These are phyloP conservation scores for Benincasa hispida DNA, from an alignment of 306 rosid species.

Conservation along the genomic window DNA sequence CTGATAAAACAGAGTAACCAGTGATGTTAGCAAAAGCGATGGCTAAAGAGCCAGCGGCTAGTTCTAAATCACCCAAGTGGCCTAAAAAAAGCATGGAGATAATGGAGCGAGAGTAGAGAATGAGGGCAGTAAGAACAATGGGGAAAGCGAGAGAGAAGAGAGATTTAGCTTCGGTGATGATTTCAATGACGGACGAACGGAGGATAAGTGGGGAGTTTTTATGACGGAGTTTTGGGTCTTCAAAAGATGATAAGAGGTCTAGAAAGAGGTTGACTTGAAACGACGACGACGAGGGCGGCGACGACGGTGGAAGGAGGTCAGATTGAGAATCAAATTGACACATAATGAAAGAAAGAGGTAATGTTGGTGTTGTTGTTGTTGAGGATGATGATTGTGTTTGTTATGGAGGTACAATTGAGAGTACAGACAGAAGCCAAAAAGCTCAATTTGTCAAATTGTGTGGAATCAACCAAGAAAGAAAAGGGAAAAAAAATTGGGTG, in stretches of 20 bases:
- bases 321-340: not conserved
- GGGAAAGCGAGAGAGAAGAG: slow-evolving; percentile 50
- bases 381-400: no score
- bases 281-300: not conserved
- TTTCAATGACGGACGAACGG: not conserved
- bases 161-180: slow-evolving; percentile 33
- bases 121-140: slow-evolving; percentile 47
- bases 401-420: not conserved
- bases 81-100: slow-evolving; percentile 85
- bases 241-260: not conserved
- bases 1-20: slow-evolving; percentile 72
- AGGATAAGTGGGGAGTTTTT: not conserved
- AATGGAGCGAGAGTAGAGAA: slow-evolving; percentile 74
- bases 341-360: not conserved
- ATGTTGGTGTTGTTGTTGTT: not conserved
- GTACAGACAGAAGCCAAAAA: slow-evolving; percentile 5
- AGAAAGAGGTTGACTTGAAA: slow-evolving; percentile 3
- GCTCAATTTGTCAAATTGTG: slow-evolving; percentile 4
- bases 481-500: not conserved
- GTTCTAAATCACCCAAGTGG: slow-evolving; percentile 44
- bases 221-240: not conserved
- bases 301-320: not conserved
- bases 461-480: not conserved
- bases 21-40: slow-evolving; percentile 95
- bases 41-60: slow-evolving; percentile 67